phyloP scores from a whole-genome alignment of 305 asterid genomes.

The Fraxinus sp. region DNA sequence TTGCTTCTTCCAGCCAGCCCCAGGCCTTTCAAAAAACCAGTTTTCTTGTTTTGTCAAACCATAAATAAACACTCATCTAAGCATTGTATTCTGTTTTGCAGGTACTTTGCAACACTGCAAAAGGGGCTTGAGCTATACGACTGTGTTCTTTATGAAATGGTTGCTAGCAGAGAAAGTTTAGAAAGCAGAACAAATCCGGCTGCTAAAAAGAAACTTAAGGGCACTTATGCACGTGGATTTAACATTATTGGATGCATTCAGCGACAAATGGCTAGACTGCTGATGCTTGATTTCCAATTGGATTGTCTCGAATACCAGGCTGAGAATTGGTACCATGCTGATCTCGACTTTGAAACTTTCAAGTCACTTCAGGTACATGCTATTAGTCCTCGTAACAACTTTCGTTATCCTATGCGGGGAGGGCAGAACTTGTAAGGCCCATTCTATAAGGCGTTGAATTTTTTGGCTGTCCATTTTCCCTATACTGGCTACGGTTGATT shows the following conservation, averaged over 20 bases:
- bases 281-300: constrained; percentile 83
- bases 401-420: neutral
- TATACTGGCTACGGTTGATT: no score
- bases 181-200: constrained; percentile 62
- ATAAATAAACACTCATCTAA: constrained; percentile 1
- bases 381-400: constrained; percentile 1
- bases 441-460: no score
- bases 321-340: constrained; percentile 94
- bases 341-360: constrained; percentile 94
- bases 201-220: constrained; percentile 52
- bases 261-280: constrained; percentile 86
- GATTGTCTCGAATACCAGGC: constrained; percentile 89
- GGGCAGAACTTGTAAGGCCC: neutral
- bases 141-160: constrained; percentile 98
- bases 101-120: constrained; percentile 80
- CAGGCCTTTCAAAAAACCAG: neutral
- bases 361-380: constrained; percentile 76
- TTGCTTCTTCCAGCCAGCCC: neutral
- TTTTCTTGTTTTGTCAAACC: neutral
- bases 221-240: constrained; percentile 60
- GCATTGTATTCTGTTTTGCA: constrained; percentile 27
- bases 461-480: no score
- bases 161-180: constrained; percentile 84
- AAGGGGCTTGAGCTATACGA: constrained; percentile 70
- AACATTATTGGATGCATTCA: constrained; percentile 84